Base-by-base conservation (phyloP, 2,329 filamentous ascomycete species). In the Pezicula radicicola region DNA sequence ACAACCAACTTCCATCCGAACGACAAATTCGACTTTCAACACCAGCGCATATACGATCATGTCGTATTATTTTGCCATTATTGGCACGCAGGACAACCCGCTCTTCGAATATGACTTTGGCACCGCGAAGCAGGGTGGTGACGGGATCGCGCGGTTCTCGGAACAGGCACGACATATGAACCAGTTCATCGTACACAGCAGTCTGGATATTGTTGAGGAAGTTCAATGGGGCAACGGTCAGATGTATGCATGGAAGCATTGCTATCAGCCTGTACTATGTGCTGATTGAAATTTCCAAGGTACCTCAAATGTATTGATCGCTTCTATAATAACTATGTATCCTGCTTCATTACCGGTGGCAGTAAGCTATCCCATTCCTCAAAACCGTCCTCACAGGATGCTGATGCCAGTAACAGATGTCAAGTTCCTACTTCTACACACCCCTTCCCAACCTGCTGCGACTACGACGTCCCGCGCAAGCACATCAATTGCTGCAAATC, bases 61-160 rank as follows among this genome's bases (percentile, higher is more conserved):
- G 94, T 97, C 92, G 55, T 99, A 97, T 80, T 97, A 97, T 77
- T 97, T 99, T 74, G 89, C 89, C 67, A 96, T 99, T 62, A 84
- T 99, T 70, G 94, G 92, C 67, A 95, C 91, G 19, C 89, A 91
- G 64, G 94, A 99, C 76, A 95, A 93, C 68, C 93, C 94, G 33
- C 83, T 99, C 61, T 99, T 97, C 75, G 93, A 96, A 74, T 84
- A 95, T 72, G 92, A 96, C 68, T 99, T 99, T 70, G 94, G 94
- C 64, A 97, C 93, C 37, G 96, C 91, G 39, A 97, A 97, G 72
- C 88, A 91, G 63, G 92, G 93, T 73, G 93, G 93, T 68, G 94
- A 97, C 77, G 94, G 94, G 62, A 79, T 91, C 68, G 83, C 93
- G 55, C 88, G 89, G 66, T 97, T 97, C 77, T 84, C 82, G 53